Base-by-base conservation (phyloP, 1,284 basidiomycete species). In the Tylopilus sp. region DNA sequence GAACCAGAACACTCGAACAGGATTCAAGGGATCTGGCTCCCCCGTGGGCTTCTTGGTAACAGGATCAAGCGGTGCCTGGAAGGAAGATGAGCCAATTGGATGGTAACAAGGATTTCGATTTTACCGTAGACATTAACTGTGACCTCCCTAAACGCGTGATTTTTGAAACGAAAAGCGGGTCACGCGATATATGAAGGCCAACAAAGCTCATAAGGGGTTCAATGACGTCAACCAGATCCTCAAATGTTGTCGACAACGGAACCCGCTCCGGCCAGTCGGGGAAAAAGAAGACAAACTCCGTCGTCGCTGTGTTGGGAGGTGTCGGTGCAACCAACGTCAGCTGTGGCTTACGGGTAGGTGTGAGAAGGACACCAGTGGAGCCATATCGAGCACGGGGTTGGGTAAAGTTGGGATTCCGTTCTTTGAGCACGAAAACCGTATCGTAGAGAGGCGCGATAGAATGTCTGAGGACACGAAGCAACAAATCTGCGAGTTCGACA, bases 261-360 rank as follows among this genome's bases (percentile, higher is more conserved):
- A 94, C 73, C 37, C 81, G 77, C 44, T 89, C 82, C 15, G 72
- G 69, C 94, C 94, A 97, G 46, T 84, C 76, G 3, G 92, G 85
- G 70, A 88, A 96, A 78, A 97, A 98, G 77, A 93, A 98, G 10
- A 90, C 82, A 63, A 90, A 94, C 42, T 87, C 84, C 22, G 79
- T 79, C 7, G 74, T 79, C 52, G 74, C 79, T 14, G 91, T 92
- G 56, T 82, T 78, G 0, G 90, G 88, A 19, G 93, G 91, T 8
- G 82, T 80, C 1, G 92, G 92, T 13, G 85, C 86, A 66, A 79
- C 79, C 2, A 88, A 72, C 0, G 90, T 90, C 25, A 92, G 70
- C 28, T 80, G 66, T 13, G 80, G 75, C 65, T 85, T 89, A 24
- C 82, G 80, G 20, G 78, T 67, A 15, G 81, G 77, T 15, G 80